Conservation (phyloP, 2,329 filamentous ascomycete species). For the Penicillium glabrum region DNA sequence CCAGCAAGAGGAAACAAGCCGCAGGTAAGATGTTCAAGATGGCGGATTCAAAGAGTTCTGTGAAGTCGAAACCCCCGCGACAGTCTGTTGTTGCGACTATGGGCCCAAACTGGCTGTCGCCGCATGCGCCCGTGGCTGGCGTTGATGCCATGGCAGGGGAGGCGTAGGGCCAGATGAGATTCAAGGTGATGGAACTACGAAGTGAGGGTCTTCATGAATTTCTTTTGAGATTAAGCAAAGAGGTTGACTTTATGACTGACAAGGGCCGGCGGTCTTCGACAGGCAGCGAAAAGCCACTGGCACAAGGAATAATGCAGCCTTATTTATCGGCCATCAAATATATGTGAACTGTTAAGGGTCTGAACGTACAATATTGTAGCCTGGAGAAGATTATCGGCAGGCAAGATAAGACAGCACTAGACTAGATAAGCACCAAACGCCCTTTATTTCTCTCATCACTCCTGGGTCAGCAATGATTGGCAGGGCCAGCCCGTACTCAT, state of each 20-base stretch:
- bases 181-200: neutral
- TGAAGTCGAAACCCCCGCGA: conserved; percentile 21
- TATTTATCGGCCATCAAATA: too few relatives aligned
- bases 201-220: neutral
- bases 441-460: neutral
- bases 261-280: neutral
- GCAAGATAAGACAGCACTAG: neutral
- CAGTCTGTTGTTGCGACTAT: conserved; percentile 5
- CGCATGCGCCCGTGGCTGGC: neutral
- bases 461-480: neutral
- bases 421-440: neutral
- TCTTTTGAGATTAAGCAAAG: neutral
- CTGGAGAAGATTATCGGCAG: neutral
- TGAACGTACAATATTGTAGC: neutral
- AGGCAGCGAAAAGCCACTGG: neutral
- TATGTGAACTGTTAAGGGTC: neutral
- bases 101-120: conserved; percentile 11
- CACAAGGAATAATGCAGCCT: neutral
- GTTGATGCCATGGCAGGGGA: neutral
- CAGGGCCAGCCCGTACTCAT: too few relatives aligned
- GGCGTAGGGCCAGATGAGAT: neutral
- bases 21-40: conserved; percentile 13
- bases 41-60: conserved; percentile 11
- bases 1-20: conserved; percentile 7
- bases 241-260: neutral